Evolutionary conservation across 2,329 filamentous ascomycete genomes (phyloP), one percentile per base, ranked within the genome.

Genomic region (Aulographum hederae): DNA sequence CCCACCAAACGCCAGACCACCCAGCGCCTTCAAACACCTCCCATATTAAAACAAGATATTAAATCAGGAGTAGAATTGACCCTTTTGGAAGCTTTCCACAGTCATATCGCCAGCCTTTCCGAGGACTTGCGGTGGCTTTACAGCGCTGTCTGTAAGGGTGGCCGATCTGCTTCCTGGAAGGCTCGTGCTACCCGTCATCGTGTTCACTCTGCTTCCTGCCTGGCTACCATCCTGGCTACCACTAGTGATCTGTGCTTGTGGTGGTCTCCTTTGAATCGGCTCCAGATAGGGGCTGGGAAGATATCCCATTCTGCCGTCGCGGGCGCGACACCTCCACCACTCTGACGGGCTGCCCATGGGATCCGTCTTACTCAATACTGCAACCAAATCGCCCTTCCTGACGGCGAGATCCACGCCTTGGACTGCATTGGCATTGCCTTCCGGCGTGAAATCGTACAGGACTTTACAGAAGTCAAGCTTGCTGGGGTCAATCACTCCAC

Each of bases 391-490:
- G 37, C 86, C 86, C 61, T 93, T 94, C 59, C 80, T 85, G 16
- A 91, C 86, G 21, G 80, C 74, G 11, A 98, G 67, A 47, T 98
- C 91, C 42, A 95, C 73, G 20, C 79, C 81, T 38, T 75, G 52
- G 6, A 55, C 49, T 12, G 45, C 43, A 19, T 47, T 46, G 45
- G 56, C 54, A 38, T 68, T 69, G 3, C 69, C 60, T 46, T 86
- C 78, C 3, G 89, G 86, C 0, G 77, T 75, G 59, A 93, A 98
- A 58, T 98, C 89, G 58, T 89, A 95, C 13, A 93, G 58, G 2
- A 91, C 77, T 36, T 85, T 79, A 62, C 86, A 98, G 62, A 95
- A 98, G 51, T 95, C 86, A 41, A 98, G 73, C 56, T 93, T 91
- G 39, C 73, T 73, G 1, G 84, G 84, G 48, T 95, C 89, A 35